phyloP scores from a whole-genome alignment of 345 rosid genomes.

The Salix purpurea region DNA sequence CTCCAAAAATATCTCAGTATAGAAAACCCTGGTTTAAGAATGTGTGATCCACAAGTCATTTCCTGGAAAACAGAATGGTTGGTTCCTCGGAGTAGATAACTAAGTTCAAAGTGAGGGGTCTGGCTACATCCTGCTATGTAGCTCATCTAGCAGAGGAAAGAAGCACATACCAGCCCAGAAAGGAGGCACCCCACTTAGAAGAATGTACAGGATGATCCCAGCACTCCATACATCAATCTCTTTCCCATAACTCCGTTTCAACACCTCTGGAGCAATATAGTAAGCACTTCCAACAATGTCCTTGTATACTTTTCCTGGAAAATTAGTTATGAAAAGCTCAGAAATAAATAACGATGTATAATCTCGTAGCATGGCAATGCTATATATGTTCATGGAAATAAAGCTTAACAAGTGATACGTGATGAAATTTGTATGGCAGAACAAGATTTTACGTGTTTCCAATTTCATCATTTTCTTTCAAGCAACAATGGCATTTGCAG shows the following conservation, averaged over 20 bases:
- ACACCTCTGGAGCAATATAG: constrained; percentile 33
- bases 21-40: not conserved
- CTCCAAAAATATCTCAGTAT: not conserved
- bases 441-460: no score
- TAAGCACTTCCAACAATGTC: constrained; percentile 33
- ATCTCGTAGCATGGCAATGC: not conserved
- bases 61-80: not conserved
- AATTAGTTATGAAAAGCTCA: not conserved
- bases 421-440: no score
- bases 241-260: constrained; percentile 22
- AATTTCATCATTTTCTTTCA: no score
- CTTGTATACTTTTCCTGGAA: constrained; percentile 13
- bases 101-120: no score
- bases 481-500: no score
- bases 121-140: no score
- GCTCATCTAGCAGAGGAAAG: no score
- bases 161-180: constrained; percentile 22
- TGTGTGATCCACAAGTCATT: not conserved
- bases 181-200: constrained; percentile 30
- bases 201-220: constrained; percentile 29
- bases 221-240: constrained; percentile 38
- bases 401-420: no score
- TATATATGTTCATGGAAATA: no score
- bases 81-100: no score
- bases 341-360: not conserved